Conservation (phyloP, 352 stramenopile genomes). For the Pythium inflatum region DNA sequence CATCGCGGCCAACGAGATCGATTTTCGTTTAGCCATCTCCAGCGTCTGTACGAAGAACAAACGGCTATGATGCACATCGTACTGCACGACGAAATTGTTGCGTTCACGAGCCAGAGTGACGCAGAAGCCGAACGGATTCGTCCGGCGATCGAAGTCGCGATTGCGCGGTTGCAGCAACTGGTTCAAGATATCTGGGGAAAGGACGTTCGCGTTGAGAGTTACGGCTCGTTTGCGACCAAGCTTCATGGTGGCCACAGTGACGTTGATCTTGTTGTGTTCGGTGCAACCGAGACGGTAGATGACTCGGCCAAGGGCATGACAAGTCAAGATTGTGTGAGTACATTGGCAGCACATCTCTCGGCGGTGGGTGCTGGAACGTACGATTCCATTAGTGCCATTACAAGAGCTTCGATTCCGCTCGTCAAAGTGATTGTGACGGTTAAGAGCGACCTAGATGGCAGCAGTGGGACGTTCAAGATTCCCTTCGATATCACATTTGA, state of each 20-base stretch:
- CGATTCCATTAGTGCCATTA: conserved; percentile 68
- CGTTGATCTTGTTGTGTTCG: conserved; percentile 83
- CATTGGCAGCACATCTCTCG: conserved; percentile 35
- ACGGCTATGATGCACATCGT: conserved; percentile 77
- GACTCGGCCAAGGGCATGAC: neutral
- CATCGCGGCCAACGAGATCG: conserved; percentile 34
- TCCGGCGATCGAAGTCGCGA: conserved; percentile 54
- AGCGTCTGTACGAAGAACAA: conserved; percentile 83
- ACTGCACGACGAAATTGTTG: conserved; percentile 77
- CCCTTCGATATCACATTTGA: conserved; percentile 89
- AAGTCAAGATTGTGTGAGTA: conserved; percentile 58
- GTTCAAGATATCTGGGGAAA: conserved; percentile 58
- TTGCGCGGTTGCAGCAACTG: conserved; percentile 48
- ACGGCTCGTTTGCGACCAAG: conserved; percentile 77
- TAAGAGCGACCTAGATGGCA: neutral
- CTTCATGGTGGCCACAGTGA: conserved; percentile 70
- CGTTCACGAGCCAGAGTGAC: conserved; percentile 57
- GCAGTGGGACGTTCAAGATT: conserved; percentile 37
- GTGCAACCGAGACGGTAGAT: conserved; percentile 33
- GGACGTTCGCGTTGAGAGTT: conserved; percentile 57
- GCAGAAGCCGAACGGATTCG: conserved; percentile 41
- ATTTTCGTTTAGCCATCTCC: conserved; percentile 69
- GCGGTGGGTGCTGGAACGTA: conserved; percentile 20
- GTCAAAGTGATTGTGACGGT: conserved; percentile 74
- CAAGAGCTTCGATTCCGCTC: conserved; percentile 71